phyloP scores from a whole-genome alignment of 192 early-diverging fungal species.

The Coemansia sp. region DNA sequence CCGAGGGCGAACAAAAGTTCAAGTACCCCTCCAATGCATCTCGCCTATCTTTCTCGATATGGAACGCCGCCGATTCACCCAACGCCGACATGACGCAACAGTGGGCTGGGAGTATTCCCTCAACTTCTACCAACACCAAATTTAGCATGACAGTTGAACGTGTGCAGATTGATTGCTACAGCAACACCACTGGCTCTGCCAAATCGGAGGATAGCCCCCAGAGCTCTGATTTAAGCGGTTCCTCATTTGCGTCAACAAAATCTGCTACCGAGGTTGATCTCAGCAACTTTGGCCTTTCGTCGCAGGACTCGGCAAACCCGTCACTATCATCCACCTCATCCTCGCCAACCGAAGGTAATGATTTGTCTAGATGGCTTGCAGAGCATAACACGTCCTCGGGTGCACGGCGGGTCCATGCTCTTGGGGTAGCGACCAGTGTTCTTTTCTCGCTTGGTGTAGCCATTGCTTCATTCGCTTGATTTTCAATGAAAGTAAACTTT shows the following conservation, averaged over 20 bases:
- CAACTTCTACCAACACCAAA: slow-evolving; percentile 37
- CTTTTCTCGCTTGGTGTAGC: slow-evolving; percentile 13
- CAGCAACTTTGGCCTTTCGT: slow-evolving; percentile 39
- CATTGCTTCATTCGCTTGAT: slow-evolving; percentile 4
- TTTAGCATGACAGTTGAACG: slow-evolving; percentile 57
- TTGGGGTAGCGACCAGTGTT: not conserved
- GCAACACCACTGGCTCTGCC: slow-evolving; percentile 24
- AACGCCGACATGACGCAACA: slow-evolving; percentile 47
- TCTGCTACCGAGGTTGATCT: slow-evolving; percentile 18
- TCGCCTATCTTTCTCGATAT: slow-evolving; percentile 60
- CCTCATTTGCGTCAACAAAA: slow-evolving; percentile 1
- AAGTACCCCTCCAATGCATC: slow-evolving; percentile 54
- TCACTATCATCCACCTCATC: slow-evolving; percentile 2
- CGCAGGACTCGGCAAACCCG: not conserved
- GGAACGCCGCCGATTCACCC: slow-evolving; percentile 54
- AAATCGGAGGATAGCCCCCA: not conserved
- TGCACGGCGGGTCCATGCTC: not conserved
- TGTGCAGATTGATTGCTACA: slow-evolving; percentile 56
- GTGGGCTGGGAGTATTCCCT: slow-evolving; percentile 52
- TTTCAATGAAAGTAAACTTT: not conserved
- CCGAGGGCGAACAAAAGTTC: slow-evolving; percentile 45
- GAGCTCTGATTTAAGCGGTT: not conserved
- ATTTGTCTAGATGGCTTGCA: slow-evolving; percentile 46
- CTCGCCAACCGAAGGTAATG: slow-evolving; percentile 3
- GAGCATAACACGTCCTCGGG: slow-evolving; percentile 17